Percentiles rank a stretch among this genome's conserved stretches.
Conservation (phyloP, 345 rosid species). For the Sapria himalayana region DNA sequence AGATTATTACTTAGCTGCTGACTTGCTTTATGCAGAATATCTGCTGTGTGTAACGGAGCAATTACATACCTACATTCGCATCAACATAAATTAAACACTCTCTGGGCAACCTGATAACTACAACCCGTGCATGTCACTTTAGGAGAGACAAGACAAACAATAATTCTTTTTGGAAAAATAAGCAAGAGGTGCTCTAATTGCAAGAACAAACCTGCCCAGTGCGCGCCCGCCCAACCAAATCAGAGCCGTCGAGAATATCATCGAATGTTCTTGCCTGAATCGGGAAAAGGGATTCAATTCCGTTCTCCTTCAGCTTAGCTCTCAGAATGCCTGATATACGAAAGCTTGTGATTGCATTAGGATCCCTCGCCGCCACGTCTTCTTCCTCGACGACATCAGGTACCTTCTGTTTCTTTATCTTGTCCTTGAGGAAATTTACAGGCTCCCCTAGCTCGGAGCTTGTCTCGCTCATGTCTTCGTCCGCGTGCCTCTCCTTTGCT, state of each 20-base stretch:
- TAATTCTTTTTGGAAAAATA: too few species aligned
- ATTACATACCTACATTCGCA: too few species aligned
- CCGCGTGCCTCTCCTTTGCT: conserved; percentile 22
- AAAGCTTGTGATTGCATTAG: conserved; percentile 44
- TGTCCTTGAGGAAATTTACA: conserved; percentile 11
- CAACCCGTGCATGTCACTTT: too few species aligned
- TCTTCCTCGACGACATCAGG: conserved; percentile 23
- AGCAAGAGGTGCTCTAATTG: too few species aligned
- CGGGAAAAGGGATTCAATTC: conserved; percentile 66
- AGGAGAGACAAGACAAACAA: too few species aligned
- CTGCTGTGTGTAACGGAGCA: too few species aligned
- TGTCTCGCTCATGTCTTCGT: conserved; percentile 35
- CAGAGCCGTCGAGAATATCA: conserved; percentile 52
- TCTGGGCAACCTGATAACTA: too few species aligned
- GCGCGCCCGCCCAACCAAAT: conserved; percentile 87
- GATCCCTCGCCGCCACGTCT: conserved; percentile 30
- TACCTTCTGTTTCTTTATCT: conserved; percentile 11
- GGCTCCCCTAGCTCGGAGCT: conserved; percentile 57
- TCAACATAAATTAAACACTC: too few species aligned
- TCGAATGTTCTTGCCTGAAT: conserved; percentile 77
- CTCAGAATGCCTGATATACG: conserved; percentile 49
- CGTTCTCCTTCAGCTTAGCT: conserved; percentile 42
- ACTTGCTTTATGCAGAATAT: too few species aligned
- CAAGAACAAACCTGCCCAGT: conserved; percentile 99
- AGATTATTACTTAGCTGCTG: too few species aligned